Percentiles rank a stretch among this genome's conserved stretches.
phyloP scores from a whole-genome alignment of 805 yeast genomes.

The Hanseniaspora vineae region DNA sequence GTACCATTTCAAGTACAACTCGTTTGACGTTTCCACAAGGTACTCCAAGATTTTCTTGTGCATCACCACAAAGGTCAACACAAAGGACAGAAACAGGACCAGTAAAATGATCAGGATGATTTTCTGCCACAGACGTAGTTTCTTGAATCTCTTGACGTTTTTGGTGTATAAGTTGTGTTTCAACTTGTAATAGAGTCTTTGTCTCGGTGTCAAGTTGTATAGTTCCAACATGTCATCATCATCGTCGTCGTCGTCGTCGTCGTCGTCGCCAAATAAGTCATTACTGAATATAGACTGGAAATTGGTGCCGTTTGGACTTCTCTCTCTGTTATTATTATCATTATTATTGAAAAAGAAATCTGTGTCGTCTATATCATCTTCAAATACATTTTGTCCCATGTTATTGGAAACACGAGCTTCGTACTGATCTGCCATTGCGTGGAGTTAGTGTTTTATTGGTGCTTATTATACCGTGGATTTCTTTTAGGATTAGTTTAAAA shows the following conservation, averaged over 20 bases:
- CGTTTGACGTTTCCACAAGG: slow-evolving; percentile 32
- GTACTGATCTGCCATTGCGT: slow-evolving; percentile 9
- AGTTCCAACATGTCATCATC: slow-evolving; percentile 22
- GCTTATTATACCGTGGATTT: too few species aligned
- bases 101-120: slow-evolving; percentile 6
- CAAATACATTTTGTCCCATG: neutral
- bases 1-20: slow-evolving; percentile 27
- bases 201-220: slow-evolving; percentile 21
- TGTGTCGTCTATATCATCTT: neutral
- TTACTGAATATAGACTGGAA: neutral
- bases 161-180: neutral
- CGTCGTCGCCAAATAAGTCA: neutral
- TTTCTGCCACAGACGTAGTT: slow-evolving; percentile 16
- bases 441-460: too few species aligned
- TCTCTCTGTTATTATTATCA: neutral
- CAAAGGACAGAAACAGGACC: slow-evolving; percentile 8
- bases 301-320: neutral
- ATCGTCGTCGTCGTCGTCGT: slow-evolving; percentile 3
- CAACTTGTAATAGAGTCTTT: slow-evolving; percentile 11
- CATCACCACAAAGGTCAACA: slow-evolving; percentile 14
- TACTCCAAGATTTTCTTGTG: slow-evolving; percentile 18
- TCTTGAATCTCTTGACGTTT: slow-evolving; percentile 8
- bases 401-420: slow-evolving; percentile 9
- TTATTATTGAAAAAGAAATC: neutral
- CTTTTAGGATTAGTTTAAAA: too few species aligned